Percentiles rank a stretch among this genome's conserved stretches.
Conservation (phyloP, 1,139 yeast species). For the Candida smagusa region DNA sequence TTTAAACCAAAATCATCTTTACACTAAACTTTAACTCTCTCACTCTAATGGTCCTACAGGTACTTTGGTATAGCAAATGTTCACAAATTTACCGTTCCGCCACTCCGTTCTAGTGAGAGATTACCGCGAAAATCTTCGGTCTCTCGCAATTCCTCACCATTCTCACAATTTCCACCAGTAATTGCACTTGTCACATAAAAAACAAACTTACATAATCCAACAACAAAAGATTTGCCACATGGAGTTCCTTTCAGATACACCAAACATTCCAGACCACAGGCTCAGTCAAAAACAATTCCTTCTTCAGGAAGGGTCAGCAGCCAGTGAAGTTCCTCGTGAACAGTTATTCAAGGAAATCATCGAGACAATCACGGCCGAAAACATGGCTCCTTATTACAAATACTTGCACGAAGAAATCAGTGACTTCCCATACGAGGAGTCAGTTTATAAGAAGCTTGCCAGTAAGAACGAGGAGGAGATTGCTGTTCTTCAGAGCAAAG, state of each 20-base stretch:
- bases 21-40: too few relatives aligned
- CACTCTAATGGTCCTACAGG: too few relatives aligned
- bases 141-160: too few relatives aligned
- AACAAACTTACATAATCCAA: slow-evolving; percentile 1
- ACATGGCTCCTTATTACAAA: slow-evolving; percentile 83
- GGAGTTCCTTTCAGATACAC: slow-evolving; percentile 47
- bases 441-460: slow-evolving; percentile 48
- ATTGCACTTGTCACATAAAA: neutral
- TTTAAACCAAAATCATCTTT: too few relatives aligned
- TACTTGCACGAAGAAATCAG: slow-evolving; percentile 56
- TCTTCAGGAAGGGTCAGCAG: slow-evolving; percentile 29
- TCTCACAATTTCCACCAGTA: too few relatives aligned
- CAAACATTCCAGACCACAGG: slow-evolving; percentile 73
- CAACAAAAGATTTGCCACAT: slow-evolving; percentile 14
- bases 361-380: slow-evolving; percentile 52
- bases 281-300: slow-evolving; percentile 77
- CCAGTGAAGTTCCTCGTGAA: slow-evolving; percentile 10
- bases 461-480: slow-evolving; percentile 55
- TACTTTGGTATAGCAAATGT: too few relatives aligned
- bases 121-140: too few relatives aligned
- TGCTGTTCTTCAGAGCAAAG: slow-evolving; percentile 54
- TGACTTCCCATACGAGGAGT: slow-evolving; percentile 55
- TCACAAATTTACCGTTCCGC: too few relatives aligned
- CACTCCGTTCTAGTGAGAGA: too few relatives aligned
- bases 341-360: slow-evolving; percentile 47